These are phyloP conservation scores for Ilyonectria robusta DNA, from an alignment of 2,329 filamentous ascomycete species.

Conservation along the genomic window DNA sequence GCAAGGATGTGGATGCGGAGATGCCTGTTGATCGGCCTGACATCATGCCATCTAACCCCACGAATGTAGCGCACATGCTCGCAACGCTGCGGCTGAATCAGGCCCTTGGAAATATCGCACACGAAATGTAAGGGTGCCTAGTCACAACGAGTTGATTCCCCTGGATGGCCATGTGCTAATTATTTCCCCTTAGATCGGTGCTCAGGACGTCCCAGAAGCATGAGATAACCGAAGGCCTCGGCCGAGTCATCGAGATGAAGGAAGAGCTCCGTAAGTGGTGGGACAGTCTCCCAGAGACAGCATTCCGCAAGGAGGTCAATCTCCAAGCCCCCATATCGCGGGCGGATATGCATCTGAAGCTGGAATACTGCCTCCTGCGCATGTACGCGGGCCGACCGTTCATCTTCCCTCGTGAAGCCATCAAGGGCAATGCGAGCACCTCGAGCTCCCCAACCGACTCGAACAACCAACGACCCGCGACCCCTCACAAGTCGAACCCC, in stretches of 20 bases:
- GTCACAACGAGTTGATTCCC: conserved; percentile 3
- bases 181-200: conserved; percentile 46
- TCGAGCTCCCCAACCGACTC: conserved; percentile 51
- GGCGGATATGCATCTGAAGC: conserved; percentile 64
- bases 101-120: conserved; percentile 52
- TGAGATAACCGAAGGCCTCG: conserved; percentile 51
- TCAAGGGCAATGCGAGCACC: conserved; percentile 46
- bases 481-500: conserved; percentile 49
- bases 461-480: conserved; percentile 45
- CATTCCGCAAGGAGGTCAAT: conserved; percentile 56
- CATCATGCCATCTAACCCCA: conserved; percentile 57
- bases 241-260: conserved; percentile 54
- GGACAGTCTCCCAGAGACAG: conserved; percentile 53
- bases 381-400: conserved; percentile 70
- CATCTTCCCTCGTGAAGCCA: conserved; percentile 57
- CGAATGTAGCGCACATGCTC: conserved; percentile 63
- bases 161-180: conserved; percentile 24
- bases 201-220: conserved; percentile 52
- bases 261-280: conserved; percentile 56
- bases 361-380: conserved; percentile 67
- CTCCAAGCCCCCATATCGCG: conserved; percentile 59
- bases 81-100: conserved; percentile 57
- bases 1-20: conserved; percentile 67
- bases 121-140: conserved; percentile 55
- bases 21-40: conserved; percentile 63